Evolutionary conservation across 2,329 filamentous ascomycete genomes (phyloP).

Genomic region (Aphanocladium album): DNA sequence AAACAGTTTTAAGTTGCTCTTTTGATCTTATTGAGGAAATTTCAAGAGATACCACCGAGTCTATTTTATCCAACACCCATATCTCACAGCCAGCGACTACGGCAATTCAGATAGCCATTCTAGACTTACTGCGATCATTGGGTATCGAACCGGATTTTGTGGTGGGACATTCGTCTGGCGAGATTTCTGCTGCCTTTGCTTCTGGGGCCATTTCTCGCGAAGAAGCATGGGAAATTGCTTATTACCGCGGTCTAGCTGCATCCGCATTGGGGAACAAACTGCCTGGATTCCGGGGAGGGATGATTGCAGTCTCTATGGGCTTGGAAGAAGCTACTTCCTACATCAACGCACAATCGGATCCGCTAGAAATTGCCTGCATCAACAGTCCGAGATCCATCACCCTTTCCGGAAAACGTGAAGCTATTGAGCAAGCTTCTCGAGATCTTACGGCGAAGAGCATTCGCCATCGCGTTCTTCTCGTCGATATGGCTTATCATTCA

Average conservation of each 20-base stretch:
- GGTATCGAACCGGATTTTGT: constrained; percentile 29
- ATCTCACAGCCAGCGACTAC: constrained; percentile 39
- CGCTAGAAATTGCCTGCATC: constrained; percentile 36
- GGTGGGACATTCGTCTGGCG: constrained; percentile 43
- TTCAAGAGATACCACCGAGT: constrained; percentile 20
- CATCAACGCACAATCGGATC: constrained; percentile 18
- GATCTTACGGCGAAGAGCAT: constrained; percentile 28
- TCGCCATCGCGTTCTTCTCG: constrained; percentile 31
- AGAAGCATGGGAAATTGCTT: constrained; percentile 38
- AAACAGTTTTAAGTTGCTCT: constrained; percentile 22
- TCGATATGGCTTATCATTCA: constrained; percentile 41
- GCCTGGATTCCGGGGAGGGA: constrained; percentile 30
- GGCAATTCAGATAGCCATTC: constrained; percentile 36
- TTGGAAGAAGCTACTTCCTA: constrained; percentile 23
- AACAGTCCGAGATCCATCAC: constrained; percentile 41
- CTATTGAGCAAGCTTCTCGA: constrained; percentile 26
- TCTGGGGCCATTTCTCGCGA: constrained; percentile 30
- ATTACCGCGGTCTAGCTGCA: constrained; percentile 34
- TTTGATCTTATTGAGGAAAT: constrained; percentile 35
- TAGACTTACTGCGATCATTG: constrained; percentile 34
- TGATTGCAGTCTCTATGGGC: constrained; percentile 38
- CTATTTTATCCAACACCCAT: constrained; percentile 28
- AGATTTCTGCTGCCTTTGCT: constrained; percentile 42
- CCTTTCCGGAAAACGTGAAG: constrained; percentile 34
- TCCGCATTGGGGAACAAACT: constrained; percentile 23